phyloP scores from a whole-genome alignment of 78 protist genomes.

The Blattamonas nauphoetae region DNA sequence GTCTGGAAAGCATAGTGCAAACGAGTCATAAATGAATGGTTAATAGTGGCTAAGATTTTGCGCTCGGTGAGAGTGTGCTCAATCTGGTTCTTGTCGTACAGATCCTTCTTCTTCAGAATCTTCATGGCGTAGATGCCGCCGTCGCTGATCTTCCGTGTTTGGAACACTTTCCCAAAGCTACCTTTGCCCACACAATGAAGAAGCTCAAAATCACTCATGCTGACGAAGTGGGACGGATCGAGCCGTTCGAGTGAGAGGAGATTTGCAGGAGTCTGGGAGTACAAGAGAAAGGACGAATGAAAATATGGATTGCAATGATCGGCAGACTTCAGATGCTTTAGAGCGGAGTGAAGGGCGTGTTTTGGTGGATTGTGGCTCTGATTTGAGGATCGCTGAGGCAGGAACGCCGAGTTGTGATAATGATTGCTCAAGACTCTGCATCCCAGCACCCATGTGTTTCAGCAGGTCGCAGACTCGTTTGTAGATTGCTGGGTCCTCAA shows the following conservation, averaged over 20 bases:
- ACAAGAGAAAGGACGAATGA: too few relatives aligned
- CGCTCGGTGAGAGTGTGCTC: slow-evolving; percentile 35
- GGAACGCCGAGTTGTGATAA: background rate
- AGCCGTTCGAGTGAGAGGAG: background rate
- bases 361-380: too few relatives aligned
- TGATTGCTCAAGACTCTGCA: background rate
- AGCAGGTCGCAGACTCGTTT: background rate
- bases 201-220: slow-evolving; percentile 2
- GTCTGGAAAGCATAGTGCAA: slow-evolving; percentile 17
- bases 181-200: slow-evolving; percentile 4
- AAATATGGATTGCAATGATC: too few relatives aligned
- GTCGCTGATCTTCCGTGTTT: background rate
- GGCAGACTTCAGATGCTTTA: too few relatives aligned
- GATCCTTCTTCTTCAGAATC: slow-evolving; percentile 2
- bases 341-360: too few relatives aligned
- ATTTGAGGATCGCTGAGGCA: background rate
- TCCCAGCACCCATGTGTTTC: background rate
- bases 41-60: background rate
- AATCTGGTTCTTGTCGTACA: background rate
- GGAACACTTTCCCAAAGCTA: slow-evolving; percentile 20
- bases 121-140: slow-evolving; percentile 16
- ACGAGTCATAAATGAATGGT: background rate
- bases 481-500: background rate
- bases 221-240: background rate
- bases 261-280: background rate